These are phyloP conservation scores for Acanthamoeba comandoni DNA, from an alignment of 208 protist species.

Conservation along the genomic window DNA sequence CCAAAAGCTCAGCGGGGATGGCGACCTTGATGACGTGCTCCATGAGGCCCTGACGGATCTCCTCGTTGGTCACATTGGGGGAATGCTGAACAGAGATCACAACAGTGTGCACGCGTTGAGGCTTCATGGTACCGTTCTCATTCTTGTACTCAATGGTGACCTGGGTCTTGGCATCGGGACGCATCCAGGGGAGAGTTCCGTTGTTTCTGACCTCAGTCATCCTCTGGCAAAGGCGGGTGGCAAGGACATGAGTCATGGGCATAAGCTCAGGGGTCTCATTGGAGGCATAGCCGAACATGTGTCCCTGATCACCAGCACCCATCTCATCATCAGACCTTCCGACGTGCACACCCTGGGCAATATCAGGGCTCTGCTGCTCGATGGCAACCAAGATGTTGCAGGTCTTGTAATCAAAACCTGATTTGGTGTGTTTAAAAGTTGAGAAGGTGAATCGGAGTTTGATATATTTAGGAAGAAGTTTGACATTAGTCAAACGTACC, in stretches of 20 bases:
- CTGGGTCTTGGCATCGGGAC: slow-evolving; percentile 99
- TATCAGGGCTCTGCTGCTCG: slow-evolving; percentile 99
- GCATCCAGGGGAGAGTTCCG: slow-evolving; percentile 94
- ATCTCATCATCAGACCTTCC: slow-evolving; percentile 94
- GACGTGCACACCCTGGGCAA: slow-evolving; percentile 97
- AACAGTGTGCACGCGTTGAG: slow-evolving; percentile 96
- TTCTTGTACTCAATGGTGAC: slow-evolving; percentile 99
- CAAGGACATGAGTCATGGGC: slow-evolving; percentile 97
- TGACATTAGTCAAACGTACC: slow-evolving; percentile 72
- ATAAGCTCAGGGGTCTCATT: slow-evolving; percentile 98
- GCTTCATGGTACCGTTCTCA: slow-evolving; percentile 91
- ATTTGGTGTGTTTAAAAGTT: neutral
- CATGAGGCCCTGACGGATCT: slow-evolving; percentile 93
- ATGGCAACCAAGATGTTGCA: slow-evolving; percentile 97
- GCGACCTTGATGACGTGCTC: slow-evolving; percentile 95
- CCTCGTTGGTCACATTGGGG: slow-evolving; percentile 94
- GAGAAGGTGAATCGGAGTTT: no score
- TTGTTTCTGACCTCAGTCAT: slow-evolving; percentile 96
- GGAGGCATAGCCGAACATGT: slow-evolving; percentile 99
- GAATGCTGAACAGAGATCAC: slow-evolving; percentile 99
- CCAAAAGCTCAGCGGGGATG: slow-evolving; percentile 94
- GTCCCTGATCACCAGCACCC: slow-evolving; percentile 99
- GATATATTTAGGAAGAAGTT: neutral
- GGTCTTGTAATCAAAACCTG: slow-evolving; percentile 98
- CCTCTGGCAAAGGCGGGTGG: slow-evolving; percentile 93